Evolutionary conservation across 2,329 filamentous ascomycete species (phyloP).

Genomic region (Clarireedia hainanense): DNA sequence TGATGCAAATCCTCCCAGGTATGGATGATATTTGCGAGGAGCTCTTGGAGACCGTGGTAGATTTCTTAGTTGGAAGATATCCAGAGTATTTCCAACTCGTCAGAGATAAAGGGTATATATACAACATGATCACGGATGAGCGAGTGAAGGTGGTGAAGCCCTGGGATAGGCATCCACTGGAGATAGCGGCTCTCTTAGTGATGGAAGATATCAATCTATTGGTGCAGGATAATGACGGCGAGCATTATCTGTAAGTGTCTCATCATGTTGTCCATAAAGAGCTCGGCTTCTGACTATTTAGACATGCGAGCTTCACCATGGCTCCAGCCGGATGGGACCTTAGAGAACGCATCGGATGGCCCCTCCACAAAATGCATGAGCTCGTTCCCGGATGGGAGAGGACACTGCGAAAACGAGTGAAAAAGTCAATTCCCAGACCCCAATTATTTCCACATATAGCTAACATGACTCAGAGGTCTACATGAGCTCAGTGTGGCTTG

Average conservation of each 20-base stretch:
- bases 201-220: conserved; percentile 44
- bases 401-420: conserved; percentile 13
- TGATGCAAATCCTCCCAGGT: conserved; percentile 36
- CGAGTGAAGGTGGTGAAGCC: conserved; percentile 31
- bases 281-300: conserved; percentile 32
- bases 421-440: neutral
- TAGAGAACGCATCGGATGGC: conserved; percentile 38
- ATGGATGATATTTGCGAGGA: conserved; percentile 35
- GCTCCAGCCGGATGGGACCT: conserved; percentile 44
- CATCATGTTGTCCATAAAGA: neutral
- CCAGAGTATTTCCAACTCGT: conserved; percentile 31
- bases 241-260: conserved; percentile 18
- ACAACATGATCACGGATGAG: conserved; percentile 36
- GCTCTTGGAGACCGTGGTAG: conserved; percentile 36
- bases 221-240: conserved; percentile 34
- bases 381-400: conserved; percentile 40
- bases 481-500: neutral
- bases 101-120: conserved; percentile 22
- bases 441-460: neutral
- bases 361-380: conserved; percentile 37
- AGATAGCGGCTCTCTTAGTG: conserved; percentile 39
- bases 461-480: neutral
- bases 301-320: conserved; percentile 38
- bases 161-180: conserved; percentile 34
- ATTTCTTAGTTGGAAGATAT: conserved; percentile 36